Conservation (phyloP, 164 flowering plant species). For the Magnolia kwangsiensis region DNA sequence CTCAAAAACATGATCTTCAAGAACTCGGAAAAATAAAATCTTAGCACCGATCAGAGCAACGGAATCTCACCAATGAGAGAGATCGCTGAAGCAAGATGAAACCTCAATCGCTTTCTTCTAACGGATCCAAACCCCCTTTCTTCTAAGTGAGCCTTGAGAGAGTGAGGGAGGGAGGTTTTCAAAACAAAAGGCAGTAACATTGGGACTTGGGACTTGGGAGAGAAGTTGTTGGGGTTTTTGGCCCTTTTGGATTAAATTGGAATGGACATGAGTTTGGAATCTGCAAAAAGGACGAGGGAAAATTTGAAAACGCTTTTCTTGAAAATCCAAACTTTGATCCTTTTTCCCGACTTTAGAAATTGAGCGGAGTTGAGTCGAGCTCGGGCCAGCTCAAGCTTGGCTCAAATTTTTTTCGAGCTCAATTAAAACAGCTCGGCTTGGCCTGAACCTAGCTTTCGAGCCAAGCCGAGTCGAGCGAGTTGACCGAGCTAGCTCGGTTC, state of each 20-base stretch:
- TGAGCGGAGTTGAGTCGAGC: too few species aligned
- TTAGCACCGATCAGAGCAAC: background rate
- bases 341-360: background rate
- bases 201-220: too few species aligned
- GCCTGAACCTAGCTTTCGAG: too few species aligned
- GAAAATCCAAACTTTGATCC: background rate
- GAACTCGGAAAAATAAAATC: background rate
- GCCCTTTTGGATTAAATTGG: background rate
- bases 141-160: background rate
- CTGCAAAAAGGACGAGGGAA: background rate
- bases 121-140: background rate
- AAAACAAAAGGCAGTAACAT: background rate
- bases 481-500: too few species aligned
- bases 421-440: too few species aligned
- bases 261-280: background rate
- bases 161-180: background rate
- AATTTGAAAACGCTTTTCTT: background rate
- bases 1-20: background rate
- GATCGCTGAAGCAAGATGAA: background rate
- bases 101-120: background rate
- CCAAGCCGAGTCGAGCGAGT: too few species aligned
- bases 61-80: background rate
- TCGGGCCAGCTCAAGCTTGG: too few species aligned
- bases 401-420: too few species aligned
- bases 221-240: background rate